Conservation (phyloP, 2,329 filamentous ascomycete genomes). For the Fonsecaea monophora region DNA sequence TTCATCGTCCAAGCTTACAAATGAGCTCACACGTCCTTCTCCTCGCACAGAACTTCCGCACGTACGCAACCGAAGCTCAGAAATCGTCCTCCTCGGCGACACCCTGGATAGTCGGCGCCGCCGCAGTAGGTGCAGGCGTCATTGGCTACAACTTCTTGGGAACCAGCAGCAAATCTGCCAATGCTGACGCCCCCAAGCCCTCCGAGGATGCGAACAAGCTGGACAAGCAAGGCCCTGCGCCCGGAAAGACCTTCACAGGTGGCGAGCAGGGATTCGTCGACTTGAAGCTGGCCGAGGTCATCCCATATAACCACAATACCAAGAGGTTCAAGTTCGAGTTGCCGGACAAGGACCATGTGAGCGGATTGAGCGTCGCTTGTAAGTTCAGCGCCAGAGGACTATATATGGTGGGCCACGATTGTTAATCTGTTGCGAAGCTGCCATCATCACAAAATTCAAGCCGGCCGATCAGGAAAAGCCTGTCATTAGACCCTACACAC, state of each 20-base stretch:
- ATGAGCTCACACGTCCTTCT: constrained; percentile 1
- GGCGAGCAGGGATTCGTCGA: constrained; percentile 89
- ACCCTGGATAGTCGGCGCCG: constrained; percentile 54
- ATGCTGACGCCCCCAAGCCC: constrained; percentile 40
- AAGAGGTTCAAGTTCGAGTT: constrained; percentile 90
- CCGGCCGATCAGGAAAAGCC: constrained; percentile 82
- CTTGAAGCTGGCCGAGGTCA: constrained; percentile 77
- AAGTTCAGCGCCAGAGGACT: constrained; percentile 39
- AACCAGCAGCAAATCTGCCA: constrained; percentile 41
- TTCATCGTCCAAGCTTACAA: neutral
- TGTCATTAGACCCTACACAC: constrained; percentile 90
- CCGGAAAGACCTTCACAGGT: constrained; percentile 70
- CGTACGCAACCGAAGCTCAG: constrained; percentile 72
- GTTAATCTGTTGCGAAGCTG: constrained; percentile 54
- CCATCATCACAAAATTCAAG: constrained; percentile 91
- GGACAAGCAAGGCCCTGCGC: constrained; percentile 10
- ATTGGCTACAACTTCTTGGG: constrained; percentile 57
- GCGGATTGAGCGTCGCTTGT: constrained; percentile 81
- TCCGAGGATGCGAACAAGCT: constrained; percentile 28
- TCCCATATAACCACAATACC: constrained; percentile 89
- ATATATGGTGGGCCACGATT: constrained; percentile 15
- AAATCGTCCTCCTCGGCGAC: constrained; percentile 58
- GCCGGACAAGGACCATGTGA: constrained; percentile 81
- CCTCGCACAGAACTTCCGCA: constrained; percentile 63
- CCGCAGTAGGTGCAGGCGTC: constrained; percentile 65